phyloP scores from a whole-genome alignment of 768 basidiomycete genomes.

The Xerocomus potaroensis region DNA sequence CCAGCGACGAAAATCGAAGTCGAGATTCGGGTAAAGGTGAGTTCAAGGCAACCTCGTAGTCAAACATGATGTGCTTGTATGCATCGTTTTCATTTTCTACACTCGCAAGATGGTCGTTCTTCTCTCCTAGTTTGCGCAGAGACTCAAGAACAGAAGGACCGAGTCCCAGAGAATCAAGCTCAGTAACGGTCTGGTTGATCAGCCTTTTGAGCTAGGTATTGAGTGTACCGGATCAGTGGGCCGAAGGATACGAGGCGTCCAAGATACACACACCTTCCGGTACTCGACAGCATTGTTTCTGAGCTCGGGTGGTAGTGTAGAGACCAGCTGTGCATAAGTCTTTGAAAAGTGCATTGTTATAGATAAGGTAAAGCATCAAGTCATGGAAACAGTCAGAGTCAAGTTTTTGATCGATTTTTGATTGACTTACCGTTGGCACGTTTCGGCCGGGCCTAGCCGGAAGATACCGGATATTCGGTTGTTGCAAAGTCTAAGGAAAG shows the following conservation, averaged over 20 bases:
- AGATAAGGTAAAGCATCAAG: neutral
- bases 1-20: slow-evolving; percentile 47
- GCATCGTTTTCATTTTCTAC: slow-evolving; percentile 5
- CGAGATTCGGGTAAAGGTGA: slow-evolving; percentile 52
- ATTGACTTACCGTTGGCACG: neutral
- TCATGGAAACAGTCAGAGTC: too few species aligned
- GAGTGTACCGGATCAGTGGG: neutral
- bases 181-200: slow-evolving; percentile 76
- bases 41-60: slow-evolving; percentile 54
- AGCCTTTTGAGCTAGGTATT: slow-evolving; percentile 89
- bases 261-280: slow-evolving; percentile 49
- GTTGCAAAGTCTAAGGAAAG: too few species aligned
- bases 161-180: slow-evolving; percentile 69
- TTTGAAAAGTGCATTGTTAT: slow-evolving; percentile 68
- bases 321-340: slow-evolving; percentile 57
- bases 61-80: slow-evolving; percentile 27
- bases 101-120: neutral
- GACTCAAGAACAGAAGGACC: slow-evolving; percentile 46
- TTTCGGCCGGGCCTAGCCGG: neutral
- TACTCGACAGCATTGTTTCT: slow-evolving; percentile 81
- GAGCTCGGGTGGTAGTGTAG: slow-evolving; percentile 71
- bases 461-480: neutral
- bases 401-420: too few species aligned
- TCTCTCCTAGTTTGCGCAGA: slow-evolving; percentile 28
- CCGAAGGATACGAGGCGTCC: too few species aligned